Base-by-base conservation (phyloP, 176 grass and related monocot species). In the Typha latifolia region DNA sequence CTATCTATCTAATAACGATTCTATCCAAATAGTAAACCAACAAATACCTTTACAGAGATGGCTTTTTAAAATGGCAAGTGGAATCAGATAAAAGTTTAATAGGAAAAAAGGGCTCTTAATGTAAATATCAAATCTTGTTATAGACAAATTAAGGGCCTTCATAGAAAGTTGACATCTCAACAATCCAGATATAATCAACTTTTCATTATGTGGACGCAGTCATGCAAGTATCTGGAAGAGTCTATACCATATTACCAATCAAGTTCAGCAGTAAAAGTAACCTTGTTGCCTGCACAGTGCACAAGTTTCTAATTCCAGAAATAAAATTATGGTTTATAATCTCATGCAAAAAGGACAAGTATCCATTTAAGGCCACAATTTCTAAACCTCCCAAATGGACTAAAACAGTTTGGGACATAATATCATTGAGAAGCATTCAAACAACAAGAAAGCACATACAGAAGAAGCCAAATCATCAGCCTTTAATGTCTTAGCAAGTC, bases 381-480 rank as follows among this genome's bases (percentile, higher is more conserved):
- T 59, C 16, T 19, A 6, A 19, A 21, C 53, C 9, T 59, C 16
- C 53, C 18, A 19, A 59, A 59, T 19, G 53, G 20, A 59, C 10
- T 59, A 59, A 59, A 59, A 59, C 53, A 19, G 10, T 59, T 8
- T 10, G 53, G n/a, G 20, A 59, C 18, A 59, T 18, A 59, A 22
- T 59, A 59, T 19, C 18, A 67, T 3, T 64, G 2, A 34, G 66
- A 15, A 0, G 49, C 67, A 51, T 50, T 72, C 61, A 64, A 51
- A 13, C 2, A 69, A 4, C 55, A 69, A 79, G 19, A 47, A 59
- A 82, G 2, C 16, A 70, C 82, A 51, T 90, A 99, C 95, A 70
- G 95, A 99, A 83, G 95, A 99, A 69, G 95, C 49, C 74, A 99
- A 73, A 85, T 99, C 95, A 73, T 94, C 86, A 71, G 84, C 95